Percentiles rank a stretch among this genome's conserved stretches.
Evolutionary conservation across 2,329 filamentous ascomycete genomes (phyloP).

Genomic region (Aureobasidium pullulans): DNA sequence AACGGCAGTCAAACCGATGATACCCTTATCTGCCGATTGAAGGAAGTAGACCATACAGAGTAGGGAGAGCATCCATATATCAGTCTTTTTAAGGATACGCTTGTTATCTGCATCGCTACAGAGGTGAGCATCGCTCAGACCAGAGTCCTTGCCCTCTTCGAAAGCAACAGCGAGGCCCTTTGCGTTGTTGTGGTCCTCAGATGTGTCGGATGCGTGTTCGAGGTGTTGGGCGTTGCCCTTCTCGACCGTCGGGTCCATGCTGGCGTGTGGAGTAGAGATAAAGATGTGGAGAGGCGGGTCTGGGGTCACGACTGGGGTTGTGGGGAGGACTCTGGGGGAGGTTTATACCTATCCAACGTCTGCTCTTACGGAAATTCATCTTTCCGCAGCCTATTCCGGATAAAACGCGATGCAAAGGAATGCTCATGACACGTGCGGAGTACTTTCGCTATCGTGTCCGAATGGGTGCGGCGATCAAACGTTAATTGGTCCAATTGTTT

Average conservation of each 20-base stretch:
- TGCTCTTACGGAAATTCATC: background rate
- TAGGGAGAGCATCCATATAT: conserved; percentile 14
- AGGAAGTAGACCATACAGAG: conserved; percentile 16
- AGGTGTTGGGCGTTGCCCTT: conserved; percentile 4
- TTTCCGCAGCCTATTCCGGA: background rate
- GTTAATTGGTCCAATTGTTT: conserved; percentile 5
- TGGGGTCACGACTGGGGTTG: background rate
- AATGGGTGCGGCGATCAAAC: conserved; percentile 2
- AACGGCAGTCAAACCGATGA: conserved; percentile 16
- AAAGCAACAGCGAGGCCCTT: conserved; percentile 11
- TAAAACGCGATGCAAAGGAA: background rate
- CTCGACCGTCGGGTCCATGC: conserved; percentile 8
- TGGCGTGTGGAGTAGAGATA: background rate
- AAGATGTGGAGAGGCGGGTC: background rate
- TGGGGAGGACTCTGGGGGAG: background rate
- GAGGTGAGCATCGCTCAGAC: conserved; percentile 9
- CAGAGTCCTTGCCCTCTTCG: conserved; percentile 12
- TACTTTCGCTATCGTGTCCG: background rate
- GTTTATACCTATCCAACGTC: background rate
- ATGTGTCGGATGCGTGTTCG: conserved; percentile 4
- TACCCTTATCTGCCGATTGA: conserved; percentile 14
- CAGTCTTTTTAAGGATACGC: conserved; percentile 14
- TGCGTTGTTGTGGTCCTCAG: background rate
- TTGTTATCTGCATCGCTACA: conserved; percentile 15
- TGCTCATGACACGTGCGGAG: conserved; percentile 7